Base-by-base conservation (phyloP, 2,329 filamentous ascomycete species). In the Oidium heveae region DNA sequence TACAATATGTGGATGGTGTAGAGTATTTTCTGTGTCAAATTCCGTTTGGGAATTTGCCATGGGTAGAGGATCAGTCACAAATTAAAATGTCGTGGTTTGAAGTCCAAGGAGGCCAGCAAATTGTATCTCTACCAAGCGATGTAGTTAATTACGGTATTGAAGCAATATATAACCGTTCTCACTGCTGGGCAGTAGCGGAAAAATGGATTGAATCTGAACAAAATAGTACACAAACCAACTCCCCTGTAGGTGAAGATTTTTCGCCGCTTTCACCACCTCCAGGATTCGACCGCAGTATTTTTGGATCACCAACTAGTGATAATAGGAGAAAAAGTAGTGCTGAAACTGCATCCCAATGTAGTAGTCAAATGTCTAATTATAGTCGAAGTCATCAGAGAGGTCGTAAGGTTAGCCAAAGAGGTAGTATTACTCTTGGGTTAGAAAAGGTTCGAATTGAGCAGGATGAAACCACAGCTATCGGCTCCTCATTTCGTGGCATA, bases 11-110 rank as follows among this genome's bases (percentile, higher is more conserved):
- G 0, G 76, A 86, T 53, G 80, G 76, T 1, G 82, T 86, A 2
- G 85, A 89, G 65, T 86, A 89, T 67, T 91, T 89, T 69, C 71
- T 89, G 32, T 88, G 84, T 65, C 74, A 86, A 63, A 77, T 83
- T 4, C 80, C 84, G 0, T 76, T 83, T 62, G 81, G 80, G 18
- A 79, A 80, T 55, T 72, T 78, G 0, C 84, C 85, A 0, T 91
- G 85, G 85, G 71, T 80, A 49, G 75, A 78, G 55, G 81, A 82
- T 54, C 75, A 65, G 13, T 61, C 58, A 39, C 71, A 73, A 36
- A 74, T 81, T 15, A 74, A 76, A 60, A 79, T 79, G 68, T 77
- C 79, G 62, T 86, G 82, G 82, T 86, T 84, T 66, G 77, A 82
- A 59, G 77, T 84, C 5, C 79, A 83, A 2, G 85, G 82, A 39